phyloP scores from a whole-genome alignment of 306 rosid species.

The Vigna reflexopilosa region DNA sequence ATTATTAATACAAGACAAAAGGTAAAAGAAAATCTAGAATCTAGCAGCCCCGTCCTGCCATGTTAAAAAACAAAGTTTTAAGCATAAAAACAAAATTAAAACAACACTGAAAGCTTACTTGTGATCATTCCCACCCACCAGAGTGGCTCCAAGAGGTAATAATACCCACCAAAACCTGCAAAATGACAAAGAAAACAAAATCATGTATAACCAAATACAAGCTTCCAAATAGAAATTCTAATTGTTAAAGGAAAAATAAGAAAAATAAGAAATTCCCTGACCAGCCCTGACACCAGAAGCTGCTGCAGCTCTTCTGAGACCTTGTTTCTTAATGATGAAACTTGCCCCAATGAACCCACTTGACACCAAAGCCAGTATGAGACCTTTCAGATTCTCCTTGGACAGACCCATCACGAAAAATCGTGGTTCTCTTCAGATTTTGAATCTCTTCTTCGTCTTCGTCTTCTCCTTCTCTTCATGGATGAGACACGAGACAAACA shows the following conservation, averaged over 20 bases:
- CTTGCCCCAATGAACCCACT: slow-evolving; percentile 89
- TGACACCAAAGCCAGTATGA: slow-evolving; percentile 74
- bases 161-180: slow-evolving; percentile 83
- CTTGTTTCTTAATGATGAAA: slow-evolving; percentile 87
- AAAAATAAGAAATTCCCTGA: slow-evolving; percentile 12
- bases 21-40: slow-evolving; percentile 30
- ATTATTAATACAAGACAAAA: slow-evolving; percentile 33
- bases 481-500: slow-evolving; percentile 47
- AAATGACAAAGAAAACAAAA: slow-evolving; percentile 29
- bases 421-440: slow-evolving; percentile 33
- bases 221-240: neutral
- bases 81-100: slow-evolving; percentile 13
- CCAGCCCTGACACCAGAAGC: slow-evolving; percentile 84
- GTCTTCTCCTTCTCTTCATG: slow-evolving; percentile 52
- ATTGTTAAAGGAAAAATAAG: neutral
- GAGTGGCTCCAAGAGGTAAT: slow-evolving; percentile 88
- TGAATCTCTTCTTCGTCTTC: slow-evolving; percentile 37
- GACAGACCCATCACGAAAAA: slow-evolving; percentile 57
- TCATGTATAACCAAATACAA: slow-evolving; percentile 20
- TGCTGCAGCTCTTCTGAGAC: slow-evolving; percentile 82
- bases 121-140: slow-evolving; percentile 91
- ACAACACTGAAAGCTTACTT: slow-evolving; percentile 57
- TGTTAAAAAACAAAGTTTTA: neutral
- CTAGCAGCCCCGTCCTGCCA: neutral
- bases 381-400: slow-evolving; percentile 68